phyloP scores from a whole-genome alignment of 2,329 filamentous ascomycete species.

The Podosphaera xanthii region DNA sequence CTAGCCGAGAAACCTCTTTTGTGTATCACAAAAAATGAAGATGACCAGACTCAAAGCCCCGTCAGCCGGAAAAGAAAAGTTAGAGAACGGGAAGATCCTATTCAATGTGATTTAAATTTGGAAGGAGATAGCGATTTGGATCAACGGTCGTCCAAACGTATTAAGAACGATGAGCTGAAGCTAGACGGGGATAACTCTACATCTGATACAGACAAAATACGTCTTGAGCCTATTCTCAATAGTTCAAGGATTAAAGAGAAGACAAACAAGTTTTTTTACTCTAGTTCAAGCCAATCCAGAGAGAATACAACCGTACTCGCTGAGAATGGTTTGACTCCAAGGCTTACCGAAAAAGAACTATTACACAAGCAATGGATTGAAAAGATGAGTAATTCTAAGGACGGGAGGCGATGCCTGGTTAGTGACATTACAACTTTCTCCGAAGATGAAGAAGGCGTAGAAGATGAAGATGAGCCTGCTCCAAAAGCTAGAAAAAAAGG shows the following conservation, averaged over 20 bases:
- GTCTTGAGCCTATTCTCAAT: constrained; percentile 3
- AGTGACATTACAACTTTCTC: constrained; percentile 27
- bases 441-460: constrained; percentile 28
- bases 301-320: constrained; percentile 15
- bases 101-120: not conserved
- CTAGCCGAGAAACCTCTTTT: not conserved
- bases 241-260: constrained; percentile 17
- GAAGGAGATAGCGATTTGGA: not conserved
- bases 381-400: constrained; percentile 53
- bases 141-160: not conserved
- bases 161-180: not conserved
- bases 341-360: constrained; percentile 37
- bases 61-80: not conserved
- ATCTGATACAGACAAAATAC: not conserved
- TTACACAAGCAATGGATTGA: constrained; percentile 72
- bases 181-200: not conserved
- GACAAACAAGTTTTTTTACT: constrained; percentile 30
- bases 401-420: constrained; percentile 31
- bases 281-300: constrained; percentile 17
- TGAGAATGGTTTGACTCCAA: constrained; percentile 26
- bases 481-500: constrained; percentile 41
- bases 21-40: not conserved
- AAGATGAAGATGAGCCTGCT: constrained; percentile 31
- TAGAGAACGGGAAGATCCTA: not conserved
- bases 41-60: not conserved